Evolutionary conservation across 225 moss, liverwort and hornwort genomes (phyloP), one percentile per base, ranked within the genome.

Genomic region (Thuidium tamariscinum): DNA sequence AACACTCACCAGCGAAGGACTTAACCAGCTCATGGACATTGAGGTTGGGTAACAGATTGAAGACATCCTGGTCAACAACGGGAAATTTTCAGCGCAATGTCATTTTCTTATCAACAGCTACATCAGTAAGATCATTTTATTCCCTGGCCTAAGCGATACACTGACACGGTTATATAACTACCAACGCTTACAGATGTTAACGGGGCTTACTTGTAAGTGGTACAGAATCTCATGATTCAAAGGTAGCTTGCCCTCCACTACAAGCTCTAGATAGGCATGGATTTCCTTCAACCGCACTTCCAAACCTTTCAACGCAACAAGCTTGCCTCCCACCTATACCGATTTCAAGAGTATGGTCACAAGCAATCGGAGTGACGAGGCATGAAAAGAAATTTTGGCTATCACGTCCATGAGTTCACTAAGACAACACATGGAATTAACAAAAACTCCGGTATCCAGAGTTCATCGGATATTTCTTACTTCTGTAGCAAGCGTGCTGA

Each of bases 401-500:
- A 74, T 36, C 14, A 84, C 29, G 68, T n/a, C 42, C 51, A 65
- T 56, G 34, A 77, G 71, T 39, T 54, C 32, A 81, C 63, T 55
- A 46, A 78, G 77, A n/a, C 21, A 22, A 37, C 52, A 83, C 41
- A 60, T 48, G 44, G 41, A 59, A 48, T 57, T 6, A 46, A 68
- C 48, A 44, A 88, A 82, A 26, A 36, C 59, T 48, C 6, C 41
- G 5, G 30, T 82, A 42, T 62, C 67, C 72, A 64, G 49, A 69
- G 49, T 41, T 68, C 29, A 41, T 60, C 66, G 56, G 27, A 25
- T 74, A 81, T 72, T 77, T 79, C 88, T 5, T 85, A 99, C 99
- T 92, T 99, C 97, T 68, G 99, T 96, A 84, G 99, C 99, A 73
- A 99, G 96, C 41, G 99, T 99, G 90, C 99, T 99, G 80, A 99